phyloP scores from a whole-genome alignment of 1,284 basidiomycete species.

The Ganoderma boninense region DNA sequence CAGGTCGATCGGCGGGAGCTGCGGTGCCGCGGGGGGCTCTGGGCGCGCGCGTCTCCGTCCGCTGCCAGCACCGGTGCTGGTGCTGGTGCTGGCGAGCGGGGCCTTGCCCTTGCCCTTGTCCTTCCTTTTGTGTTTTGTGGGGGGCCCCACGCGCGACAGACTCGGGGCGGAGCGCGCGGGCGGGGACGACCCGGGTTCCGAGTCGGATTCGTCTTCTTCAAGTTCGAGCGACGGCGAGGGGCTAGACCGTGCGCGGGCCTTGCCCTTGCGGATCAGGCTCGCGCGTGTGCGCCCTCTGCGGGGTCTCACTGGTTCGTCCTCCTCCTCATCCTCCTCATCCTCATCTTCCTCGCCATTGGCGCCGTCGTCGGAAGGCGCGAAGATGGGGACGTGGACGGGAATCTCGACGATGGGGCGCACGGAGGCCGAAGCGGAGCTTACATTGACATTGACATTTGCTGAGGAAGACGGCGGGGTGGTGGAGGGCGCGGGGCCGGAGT shows the following conservation, averaged over 20 bases:
- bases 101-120: background rate
- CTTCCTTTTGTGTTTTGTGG: background rate
- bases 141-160: background rate
- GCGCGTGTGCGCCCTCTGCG: background rate
- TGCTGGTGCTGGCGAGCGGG: background rate
- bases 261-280: background rate
- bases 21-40: background rate
- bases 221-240: background rate
- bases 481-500: constrained; percentile 9
- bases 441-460: too few species aligned
- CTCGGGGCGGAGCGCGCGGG: background rate
- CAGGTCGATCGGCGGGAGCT: background rate
- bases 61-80: background rate
- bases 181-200: background rate
- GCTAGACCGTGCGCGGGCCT: background rate
- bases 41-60: background rate
- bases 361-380: too few species aligned
- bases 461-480: background rate
- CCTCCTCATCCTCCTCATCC: too few species aligned
- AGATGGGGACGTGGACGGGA: background rate
- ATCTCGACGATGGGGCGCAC: constrained; percentile 21
- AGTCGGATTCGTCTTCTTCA: background rate
- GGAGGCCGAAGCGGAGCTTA: background rate
- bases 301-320: too few species aligned
- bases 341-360: too few species aligned